These are phyloP conservation scores for barley (Hordeum vulgare) DNA, from an alignment of 176 grass and related monocot species.

Conservation along the genomic window MorexV3_pseudomolecules_assembly NC_058521.1:508495764-508496263, in stretches of 20 bases:
- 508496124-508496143: neutral
- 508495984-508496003: neutral
- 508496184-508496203: neutral
- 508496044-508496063: neutral
- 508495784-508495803: neutral
- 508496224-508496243: neutral
- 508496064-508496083: neutral
- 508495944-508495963: neutral
- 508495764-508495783: neutral
- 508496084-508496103: neutral
- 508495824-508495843: neutral
- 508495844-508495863: neutral
- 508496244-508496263: neutral
- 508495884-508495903: neutral
- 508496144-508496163: neutral
- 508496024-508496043: neutral
- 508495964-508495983: neutral
- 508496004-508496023: neutral
- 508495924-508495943: neutral
- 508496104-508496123: neutral
- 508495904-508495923: neutral
- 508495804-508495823: neutral
- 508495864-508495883: neutral
- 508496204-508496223: neutral
- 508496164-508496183: neutral